phyloP scores from a whole-genome alignment of 106 monocot genomes.

The Dactylorhiza incarnata region DNA sequence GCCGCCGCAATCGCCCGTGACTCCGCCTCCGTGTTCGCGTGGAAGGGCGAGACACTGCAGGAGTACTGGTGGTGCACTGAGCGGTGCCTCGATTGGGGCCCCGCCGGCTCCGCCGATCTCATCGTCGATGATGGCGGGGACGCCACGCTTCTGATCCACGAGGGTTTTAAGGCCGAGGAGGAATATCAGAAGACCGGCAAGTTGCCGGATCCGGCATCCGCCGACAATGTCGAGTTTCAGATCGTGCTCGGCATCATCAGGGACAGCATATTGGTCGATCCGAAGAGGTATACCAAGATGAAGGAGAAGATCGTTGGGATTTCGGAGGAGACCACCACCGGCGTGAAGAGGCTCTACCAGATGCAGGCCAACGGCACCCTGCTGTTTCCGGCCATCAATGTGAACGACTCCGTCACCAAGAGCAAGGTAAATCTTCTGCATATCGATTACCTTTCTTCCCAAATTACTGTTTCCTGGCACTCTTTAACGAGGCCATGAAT shows the following conservation, averaged over 20 bases:
- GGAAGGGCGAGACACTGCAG: constrained; percentile 30
- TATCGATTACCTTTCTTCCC: too few species aligned
- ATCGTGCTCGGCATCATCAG: constrained; percentile 24
- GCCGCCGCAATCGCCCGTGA: constrained; percentile 70
- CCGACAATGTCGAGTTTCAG: constrained; percentile 35
- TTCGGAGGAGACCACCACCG: constrained; percentile 32
- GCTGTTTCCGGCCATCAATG: constrained; percentile 15
- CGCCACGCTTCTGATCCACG: constrained; percentile 23
- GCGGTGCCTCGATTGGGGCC: constrained; percentile 30
- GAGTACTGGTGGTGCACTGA: constrained; percentile 40
- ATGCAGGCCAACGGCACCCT: constrained; percentile 16
- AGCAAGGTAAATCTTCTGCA: constrained; percentile 16
- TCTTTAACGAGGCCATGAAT: too few species aligned
- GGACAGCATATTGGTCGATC: constrained; percentile 26
- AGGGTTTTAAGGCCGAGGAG: constrained; percentile 23
- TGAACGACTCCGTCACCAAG: constrained; percentile 21
- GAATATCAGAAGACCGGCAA: constrained; percentile 26
- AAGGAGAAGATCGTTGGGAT: constrained; percentile 27
- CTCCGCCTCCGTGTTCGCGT: constrained; percentile 40
- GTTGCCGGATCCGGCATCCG: constrained; percentile 23
- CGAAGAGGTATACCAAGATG: constrained; percentile 31
- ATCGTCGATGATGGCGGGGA: constrained; percentile 31
- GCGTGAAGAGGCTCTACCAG: constrained; percentile 29
- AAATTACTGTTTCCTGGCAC: too few species aligned
- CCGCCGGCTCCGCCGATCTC: constrained; percentile 24